Base-by-base conservation (phyloP, 2,329 filamentous ascomycete genomes). In the Verticillium isaacii region DNA sequence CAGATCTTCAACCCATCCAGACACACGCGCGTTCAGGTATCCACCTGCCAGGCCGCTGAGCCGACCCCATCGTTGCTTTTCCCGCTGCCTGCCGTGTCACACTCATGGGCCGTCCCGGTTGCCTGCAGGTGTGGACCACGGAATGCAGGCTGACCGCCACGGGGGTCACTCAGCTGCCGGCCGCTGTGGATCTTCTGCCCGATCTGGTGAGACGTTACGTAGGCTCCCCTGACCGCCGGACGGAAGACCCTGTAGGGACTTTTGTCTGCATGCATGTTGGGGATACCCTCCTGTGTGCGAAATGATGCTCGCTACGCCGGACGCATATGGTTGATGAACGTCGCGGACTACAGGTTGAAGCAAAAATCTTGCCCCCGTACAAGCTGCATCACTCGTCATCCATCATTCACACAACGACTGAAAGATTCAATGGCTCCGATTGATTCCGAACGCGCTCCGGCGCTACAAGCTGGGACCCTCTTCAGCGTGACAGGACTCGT, bases 401-500 rank as follows among this genome's bases (percentile, higher is more conserved):
- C 45, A 3, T 52, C 45, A 52, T 23, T 36, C 34, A 19, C 45
- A 41, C 17, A 4, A 17, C 37, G 17, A 41, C 37, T 41, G 14
- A 7, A 8, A 41, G 5, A 41, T 11, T 5, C 45, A 52, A 52
- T 52, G 45, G 7, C 19, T 25, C 23, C 45, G 23, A 23, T 6
- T 11, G 9, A 23, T 5, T 23, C 19, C 8, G 45, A 52, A 52
- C 25, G 45, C 45, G n/a, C 45, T 52, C 17, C 19, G 12, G 19
- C 45, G 19, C 19, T 52, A 4, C 45, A 25, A 25, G 45, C 45
- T 23, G 45, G 45, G 25, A 25, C n/a, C 19, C 74, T 86, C 36
- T 86, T 87, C 70, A 80, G 77, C 56, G 82, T 85, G 56, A 75
- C 82, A 9, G 83, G 82, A 17, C 73, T 87, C 12, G 82, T 88